Conservation (phyloP, 495 filamentous ascomycete genomes). For the Platismatia glauca region DNA sequence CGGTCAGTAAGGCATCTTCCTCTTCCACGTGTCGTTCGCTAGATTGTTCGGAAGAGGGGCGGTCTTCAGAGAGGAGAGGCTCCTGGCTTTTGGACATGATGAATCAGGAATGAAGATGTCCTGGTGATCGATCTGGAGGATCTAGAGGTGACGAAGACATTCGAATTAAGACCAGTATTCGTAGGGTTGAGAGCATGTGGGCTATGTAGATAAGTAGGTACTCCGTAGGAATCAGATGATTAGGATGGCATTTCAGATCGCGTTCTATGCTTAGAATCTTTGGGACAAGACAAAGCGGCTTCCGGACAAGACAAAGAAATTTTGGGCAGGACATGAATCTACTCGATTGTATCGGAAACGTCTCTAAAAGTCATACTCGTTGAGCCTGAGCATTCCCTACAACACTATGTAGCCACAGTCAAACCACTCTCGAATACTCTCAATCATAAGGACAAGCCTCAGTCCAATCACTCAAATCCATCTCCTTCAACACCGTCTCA, state of each 20-base stretch:
- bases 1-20: constrained; percentile 58
- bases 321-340: not conserved
- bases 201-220: too few species aligned
- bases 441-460: constrained; percentile 34
- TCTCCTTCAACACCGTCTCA: constrained; percentile 56
- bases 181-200: not conserved
- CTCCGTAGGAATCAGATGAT: too few species aligned
- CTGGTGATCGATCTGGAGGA: not conserved
- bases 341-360: too few species aligned
- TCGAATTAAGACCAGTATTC: not conserved
- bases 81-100: constrained; percentile 37
- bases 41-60: constrained; percentile 38
- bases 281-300: too few species aligned
- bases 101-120: not conserved
- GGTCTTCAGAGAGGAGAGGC: constrained; percentile 36
- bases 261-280: too few species aligned
- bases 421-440: not conserved
- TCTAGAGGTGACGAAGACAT: not conserved
- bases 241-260: too few species aligned
- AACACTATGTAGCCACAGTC: not conserved
- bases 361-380: too few species aligned
- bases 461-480: constrained; percentile 52
- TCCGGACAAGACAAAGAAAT: not conserved
- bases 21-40: constrained; percentile 45
- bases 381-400: too few species aligned